Evolutionary conservation across 1,284 basidiomycete species (phyloP).

Genomic region (Phlebopus sp.): DNA sequence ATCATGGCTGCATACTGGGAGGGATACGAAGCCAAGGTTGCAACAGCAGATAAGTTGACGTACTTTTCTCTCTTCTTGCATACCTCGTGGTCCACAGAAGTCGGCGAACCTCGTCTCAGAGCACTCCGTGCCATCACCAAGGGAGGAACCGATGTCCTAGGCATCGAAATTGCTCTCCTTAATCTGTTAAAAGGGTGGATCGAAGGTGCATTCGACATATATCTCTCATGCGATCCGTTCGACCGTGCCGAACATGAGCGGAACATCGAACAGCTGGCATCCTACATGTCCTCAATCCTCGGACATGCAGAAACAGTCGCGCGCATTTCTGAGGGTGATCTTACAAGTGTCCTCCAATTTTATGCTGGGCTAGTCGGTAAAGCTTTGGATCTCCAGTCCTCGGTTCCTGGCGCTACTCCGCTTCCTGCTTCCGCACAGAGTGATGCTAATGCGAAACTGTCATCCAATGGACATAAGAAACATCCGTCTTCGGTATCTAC

Average conservation of each 20-base stretch:
- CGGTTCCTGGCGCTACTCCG: constrained; percentile 23
- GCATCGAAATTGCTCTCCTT: constrained; percentile 58
- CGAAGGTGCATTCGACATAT: constrained; percentile 54
- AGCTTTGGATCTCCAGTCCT: constrained; percentile 40
- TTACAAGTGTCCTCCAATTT: constrained; percentile 51
- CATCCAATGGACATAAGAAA: constrained; percentile 48
- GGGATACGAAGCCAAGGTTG: constrained; percentile 45
- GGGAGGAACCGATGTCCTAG: constrained; percentile 56
- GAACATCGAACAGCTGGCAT: constrained; percentile 55
- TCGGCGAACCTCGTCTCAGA: constrained; percentile 68
- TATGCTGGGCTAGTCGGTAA: constrained; percentile 57
- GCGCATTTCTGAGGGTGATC: constrained; percentile 55
- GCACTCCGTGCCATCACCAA: constrained; percentile 60
- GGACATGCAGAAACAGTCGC: constrained; percentile 51
- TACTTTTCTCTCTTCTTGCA: constrained; percentile 62
- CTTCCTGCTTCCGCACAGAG: constrained; percentile 25
- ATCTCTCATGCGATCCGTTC: constrained; percentile 38
- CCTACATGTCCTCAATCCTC: constrained; percentile 52
- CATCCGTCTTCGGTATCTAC: constrained; percentile 39
- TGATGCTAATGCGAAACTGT: constrained; percentile 22
- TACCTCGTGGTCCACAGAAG: constrained; percentile 54
- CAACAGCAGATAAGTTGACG: constrained; percentile 55
- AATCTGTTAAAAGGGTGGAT: constrained; percentile 61
- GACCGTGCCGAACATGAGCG: constrained; percentile 59
- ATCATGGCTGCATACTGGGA: constrained; percentile 66